These are phyloP conservation scores for Alternaria tenuissima DNA, from an alignment of 2,329 filamentous ascomycete species.

Conservation along the genomic window DNA sequence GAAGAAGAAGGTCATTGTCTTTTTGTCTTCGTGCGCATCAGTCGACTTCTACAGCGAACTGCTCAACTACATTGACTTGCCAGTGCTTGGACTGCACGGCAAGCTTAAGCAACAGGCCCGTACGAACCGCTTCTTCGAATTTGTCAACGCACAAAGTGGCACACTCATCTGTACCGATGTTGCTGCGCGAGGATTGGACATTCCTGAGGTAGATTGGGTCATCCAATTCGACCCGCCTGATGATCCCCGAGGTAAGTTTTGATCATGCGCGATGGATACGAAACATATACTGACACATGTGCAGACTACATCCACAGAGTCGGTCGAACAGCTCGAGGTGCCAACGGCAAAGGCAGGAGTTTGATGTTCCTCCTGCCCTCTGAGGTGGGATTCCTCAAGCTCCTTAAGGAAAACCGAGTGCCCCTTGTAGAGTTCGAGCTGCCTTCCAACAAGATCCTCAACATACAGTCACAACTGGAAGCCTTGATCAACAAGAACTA, in stretches of 20 bases:
- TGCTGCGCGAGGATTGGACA: constrained; percentile 92
- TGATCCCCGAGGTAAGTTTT: constrained; percentile 4
- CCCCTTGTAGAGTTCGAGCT: constrained; percentile 97
- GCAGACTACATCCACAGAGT: constrained; percentile 79
- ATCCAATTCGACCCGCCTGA: constrained; percentile 69
- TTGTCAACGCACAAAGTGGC: constrained; percentile 83
- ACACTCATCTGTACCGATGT: constrained; percentile 97
- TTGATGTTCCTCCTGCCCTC: constrained; percentile 92
- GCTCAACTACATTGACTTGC: constrained; percentile 96
- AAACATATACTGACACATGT: constrained; percentile 84
- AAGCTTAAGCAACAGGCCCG: constrained; percentile 99
- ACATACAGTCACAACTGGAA: constrained; percentile 23
- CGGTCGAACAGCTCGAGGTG: constrained; percentile 88
- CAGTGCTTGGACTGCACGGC: constrained; percentile 82
- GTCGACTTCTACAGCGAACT: constrained; percentile 96
- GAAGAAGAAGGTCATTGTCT: constrained; percentile 98
- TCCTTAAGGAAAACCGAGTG: constrained; percentile 89
- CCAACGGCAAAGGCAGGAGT: constrained; percentile 82
- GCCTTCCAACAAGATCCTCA: constrained; percentile 84
- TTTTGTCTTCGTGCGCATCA: constrained; percentile 85
- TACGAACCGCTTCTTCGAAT: constrained; percentile 99
- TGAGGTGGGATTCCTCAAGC: constrained; percentile 90
- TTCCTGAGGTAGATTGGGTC: constrained; percentile 95
- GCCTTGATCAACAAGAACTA: constrained; percentile 71
- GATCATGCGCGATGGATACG: neutral